These are phyloP conservation scores for Alternaria postmessia DNA, from an alignment of 2,329 filamentous ascomycete genomes.

Conservation along the genomic window DNA sequence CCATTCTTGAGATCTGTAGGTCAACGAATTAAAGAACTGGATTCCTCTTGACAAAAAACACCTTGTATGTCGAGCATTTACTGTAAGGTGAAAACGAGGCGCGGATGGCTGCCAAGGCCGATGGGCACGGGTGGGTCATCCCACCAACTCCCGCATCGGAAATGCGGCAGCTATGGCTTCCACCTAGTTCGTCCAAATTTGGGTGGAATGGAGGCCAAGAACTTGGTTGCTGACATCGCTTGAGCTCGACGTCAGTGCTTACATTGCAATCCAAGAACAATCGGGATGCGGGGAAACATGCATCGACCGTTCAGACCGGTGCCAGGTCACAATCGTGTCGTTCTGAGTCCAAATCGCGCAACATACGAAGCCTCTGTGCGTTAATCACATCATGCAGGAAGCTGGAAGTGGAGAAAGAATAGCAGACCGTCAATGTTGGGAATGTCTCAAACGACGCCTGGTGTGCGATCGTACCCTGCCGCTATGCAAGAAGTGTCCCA, in stretches of 20 bases:
- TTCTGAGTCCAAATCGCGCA: neutral
- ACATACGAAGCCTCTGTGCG: fast-evolving
- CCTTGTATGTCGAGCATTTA: neutral
- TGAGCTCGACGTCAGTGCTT: neutral
- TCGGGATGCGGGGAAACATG: neutral
- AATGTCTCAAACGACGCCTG: constrained; percentile 36
- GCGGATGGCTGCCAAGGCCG: neutral
- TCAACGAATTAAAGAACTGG: too few relatives aligned
- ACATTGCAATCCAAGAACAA: neutral
- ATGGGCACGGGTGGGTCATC: neutral
- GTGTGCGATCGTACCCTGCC: constrained; percentile 38
- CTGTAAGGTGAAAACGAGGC: neutral
- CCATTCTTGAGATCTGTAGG: too few relatives aligned
- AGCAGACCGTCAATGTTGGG: constrained; percentile 37
- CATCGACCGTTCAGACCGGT: neutral
- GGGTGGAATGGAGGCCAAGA: neutral
- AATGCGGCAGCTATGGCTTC: too few relatives aligned
- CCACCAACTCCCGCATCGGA: neutral
- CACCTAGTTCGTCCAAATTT: neutral
- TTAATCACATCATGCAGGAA: neutral
- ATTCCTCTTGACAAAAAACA: neutral
- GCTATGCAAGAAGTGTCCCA: constrained; percentile 35
- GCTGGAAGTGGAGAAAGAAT: constrained; percentile 1
- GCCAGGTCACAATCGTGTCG: neutral
- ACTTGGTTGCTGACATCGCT: neutral